A percentile compares a stretch with the other conserved stretches of the same genome.
phyloP scores from a whole-genome alignment of 2,329 filamentous ascomycete genomes.

The Pseudogymnoascus sp. region DNA sequence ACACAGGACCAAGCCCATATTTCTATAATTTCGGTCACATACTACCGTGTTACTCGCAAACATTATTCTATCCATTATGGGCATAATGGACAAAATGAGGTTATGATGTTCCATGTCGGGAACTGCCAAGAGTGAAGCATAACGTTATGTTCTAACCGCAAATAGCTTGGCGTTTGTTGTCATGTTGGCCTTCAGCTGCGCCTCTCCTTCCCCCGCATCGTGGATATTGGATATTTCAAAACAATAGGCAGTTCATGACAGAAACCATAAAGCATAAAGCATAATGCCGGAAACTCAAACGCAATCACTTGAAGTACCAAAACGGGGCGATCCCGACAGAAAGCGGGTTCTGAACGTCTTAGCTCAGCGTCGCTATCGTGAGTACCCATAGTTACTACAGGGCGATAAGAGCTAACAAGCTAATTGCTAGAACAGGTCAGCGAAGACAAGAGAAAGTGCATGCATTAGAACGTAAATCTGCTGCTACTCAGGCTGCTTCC shows the following conservation, averaged over 20 bases:
- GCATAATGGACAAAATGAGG: neutral
- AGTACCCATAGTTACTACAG: neutral
- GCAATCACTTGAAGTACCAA: neutral
- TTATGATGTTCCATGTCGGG: slow-evolving; percentile 3
- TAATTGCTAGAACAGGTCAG: slow-evolving; percentile 9
- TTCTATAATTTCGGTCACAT: neutral
- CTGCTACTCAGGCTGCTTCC: neutral
- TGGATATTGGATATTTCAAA: neutral
- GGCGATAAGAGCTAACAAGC: neutral
- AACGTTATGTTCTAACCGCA: slow-evolving; percentile 8
- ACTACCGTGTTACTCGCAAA: neutral
- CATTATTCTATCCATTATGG: neutral
- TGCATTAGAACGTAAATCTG: slow-evolving; percentile 11
- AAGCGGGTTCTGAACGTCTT: slow-evolving; percentile 13
- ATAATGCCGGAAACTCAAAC: slow-evolving; percentile 11
- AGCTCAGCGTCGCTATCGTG: slow-evolving; percentile 14
- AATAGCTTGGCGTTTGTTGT: neutral
- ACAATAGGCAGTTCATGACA: neutral
- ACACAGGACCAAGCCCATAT: neutral
- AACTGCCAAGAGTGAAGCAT: slow-evolving; percentile 1
- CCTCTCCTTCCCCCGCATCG: neutral
- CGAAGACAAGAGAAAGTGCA: slow-evolving; percentile 13
- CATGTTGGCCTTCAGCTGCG: slow-evolving; percentile 4
- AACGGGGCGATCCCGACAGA: slow-evolving; percentile 11
- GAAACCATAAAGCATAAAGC: slow-evolving; percentile 11